Conservation (phyloP, 495 filamentous ascomycete species). For the Xylaria sp. region DNA sequence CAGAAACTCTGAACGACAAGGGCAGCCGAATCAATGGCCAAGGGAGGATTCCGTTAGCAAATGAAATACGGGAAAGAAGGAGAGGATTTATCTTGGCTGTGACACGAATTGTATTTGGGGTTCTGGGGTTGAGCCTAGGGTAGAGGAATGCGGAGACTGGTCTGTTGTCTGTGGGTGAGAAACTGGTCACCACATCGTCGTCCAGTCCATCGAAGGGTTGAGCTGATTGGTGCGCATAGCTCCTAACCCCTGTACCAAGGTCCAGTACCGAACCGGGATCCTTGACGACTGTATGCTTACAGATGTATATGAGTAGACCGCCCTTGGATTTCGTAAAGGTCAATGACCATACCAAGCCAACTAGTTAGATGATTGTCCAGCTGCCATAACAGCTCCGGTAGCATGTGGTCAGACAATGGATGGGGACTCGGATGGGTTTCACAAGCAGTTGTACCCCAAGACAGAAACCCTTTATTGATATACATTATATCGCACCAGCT, state of each 20-base stretch:
- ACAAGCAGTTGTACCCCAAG: not conserved
- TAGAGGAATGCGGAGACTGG: constrained; percentile 18
- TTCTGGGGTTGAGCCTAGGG: not conserved
- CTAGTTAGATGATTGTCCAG: not conserved
- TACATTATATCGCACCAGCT: not conserved
- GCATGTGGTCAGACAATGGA: not conserved
- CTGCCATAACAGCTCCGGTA: not conserved
- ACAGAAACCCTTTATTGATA: not conserved
- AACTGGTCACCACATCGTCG: not conserved
- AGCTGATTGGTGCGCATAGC: constrained; percentile 27
- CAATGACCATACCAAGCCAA: not conserved
- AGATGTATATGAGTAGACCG: no score
- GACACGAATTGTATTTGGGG: not conserved
- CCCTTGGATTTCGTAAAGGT: not conserved
- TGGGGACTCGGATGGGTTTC: not conserved
- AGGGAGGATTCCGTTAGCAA: not conserved
- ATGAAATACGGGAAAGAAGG: constrained; percentile 2
- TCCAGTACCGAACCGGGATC: not conserved
- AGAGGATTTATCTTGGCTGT: not conserved
- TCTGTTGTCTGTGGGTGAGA: not conserved
- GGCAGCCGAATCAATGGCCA: not conserved
- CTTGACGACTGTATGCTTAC: no score
- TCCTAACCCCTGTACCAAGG: not conserved
- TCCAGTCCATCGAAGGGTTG: not conserved
- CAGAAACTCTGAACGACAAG: constrained; percentile 30